phyloP scores from a whole-genome alignment of 352 stramenopile species.

The Globisporangium heterothallicum region DNA sequence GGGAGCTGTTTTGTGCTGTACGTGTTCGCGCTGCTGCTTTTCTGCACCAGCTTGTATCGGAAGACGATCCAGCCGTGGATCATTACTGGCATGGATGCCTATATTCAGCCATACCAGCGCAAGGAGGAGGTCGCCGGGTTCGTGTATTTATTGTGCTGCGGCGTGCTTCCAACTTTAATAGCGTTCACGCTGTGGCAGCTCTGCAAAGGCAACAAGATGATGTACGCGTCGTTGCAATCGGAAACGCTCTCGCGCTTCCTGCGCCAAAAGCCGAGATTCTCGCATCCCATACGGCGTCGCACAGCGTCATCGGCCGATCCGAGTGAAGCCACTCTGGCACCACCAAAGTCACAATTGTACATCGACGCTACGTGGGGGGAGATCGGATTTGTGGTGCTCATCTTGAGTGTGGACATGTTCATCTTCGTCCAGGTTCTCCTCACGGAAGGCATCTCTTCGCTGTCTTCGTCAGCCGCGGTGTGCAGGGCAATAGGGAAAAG shows the following conservation, averaged over 20 bases:
- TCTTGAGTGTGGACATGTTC: constrained; percentile 10
- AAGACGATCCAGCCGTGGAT: constrained; percentile 16
- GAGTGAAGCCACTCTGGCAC: not conserved
- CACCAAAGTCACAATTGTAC: constrained; percentile 12
- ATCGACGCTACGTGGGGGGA: constrained; percentile 19
- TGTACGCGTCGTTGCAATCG: constrained; percentile 2
- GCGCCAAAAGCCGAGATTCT: constrained; percentile 16
- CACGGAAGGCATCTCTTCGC: not conserved
- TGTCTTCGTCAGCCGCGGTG: constrained; percentile 11
- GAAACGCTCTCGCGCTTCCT: constrained; percentile 6
- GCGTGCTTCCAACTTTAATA: constrained; percentile 11
- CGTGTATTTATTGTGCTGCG: constrained; percentile 20
- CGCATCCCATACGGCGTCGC: not conserved
- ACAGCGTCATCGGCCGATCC: not conserved
- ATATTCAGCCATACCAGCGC: constrained; percentile 14
- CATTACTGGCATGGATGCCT: constrained; percentile 10
- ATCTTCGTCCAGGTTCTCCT: constrained; percentile 21
- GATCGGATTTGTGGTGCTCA: constrained; percentile 16
- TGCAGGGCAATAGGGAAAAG: constrained; percentile 16
- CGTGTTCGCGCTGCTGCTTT: constrained; percentile 15
- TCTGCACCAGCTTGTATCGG: constrained; percentile 20
- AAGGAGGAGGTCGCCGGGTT: constrained; percentile 16
- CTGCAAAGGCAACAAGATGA: constrained; percentile 5
- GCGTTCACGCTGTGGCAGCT: constrained; percentile 14
- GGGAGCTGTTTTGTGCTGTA: constrained; percentile 13